Evolutionary conservation across 805 yeast species (phyloP).

Genomic region (Metschnikowia peoriensis): DNA sequence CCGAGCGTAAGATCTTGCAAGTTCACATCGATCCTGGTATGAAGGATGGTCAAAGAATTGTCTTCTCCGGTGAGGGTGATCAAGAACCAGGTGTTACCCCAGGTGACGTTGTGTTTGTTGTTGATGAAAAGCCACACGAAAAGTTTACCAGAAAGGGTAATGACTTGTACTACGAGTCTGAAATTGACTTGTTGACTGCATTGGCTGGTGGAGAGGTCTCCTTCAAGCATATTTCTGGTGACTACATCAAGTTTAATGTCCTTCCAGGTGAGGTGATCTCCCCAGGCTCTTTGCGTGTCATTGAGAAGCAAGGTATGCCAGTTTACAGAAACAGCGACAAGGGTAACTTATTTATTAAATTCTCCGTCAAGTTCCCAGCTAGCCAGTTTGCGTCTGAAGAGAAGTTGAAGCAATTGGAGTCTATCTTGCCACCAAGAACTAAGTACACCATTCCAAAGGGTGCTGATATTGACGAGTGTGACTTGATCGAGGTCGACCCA

Average conservation of each 20-base stretch:
- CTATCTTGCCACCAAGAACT: slow-evolving; percentile 75
- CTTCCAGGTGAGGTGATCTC: slow-evolving; percentile 91
- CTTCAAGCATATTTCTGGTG: slow-evolving; percentile 88
- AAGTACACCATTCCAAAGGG: slow-evolving; percentile 60
- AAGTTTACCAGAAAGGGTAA: slow-evolving; percentile 84
- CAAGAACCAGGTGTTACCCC: slow-evolving; percentile 93
- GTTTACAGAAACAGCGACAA: slow-evolving; percentile 79
- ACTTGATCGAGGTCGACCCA: slow-evolving; percentile 66
- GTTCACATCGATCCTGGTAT: slow-evolving; percentile 97
- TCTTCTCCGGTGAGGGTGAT: slow-evolving; percentile 95
- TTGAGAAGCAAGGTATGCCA: slow-evolving; percentile 98
- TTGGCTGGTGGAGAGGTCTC: slow-evolving; percentile 93
- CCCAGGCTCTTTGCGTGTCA: slow-evolving; percentile 77
- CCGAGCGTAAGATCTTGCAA: slow-evolving; percentile 89
- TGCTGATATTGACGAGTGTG: slow-evolving; percentile 79
- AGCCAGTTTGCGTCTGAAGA: slow-evolving; percentile 72
- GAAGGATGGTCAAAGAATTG: slow-evolving; percentile 89
- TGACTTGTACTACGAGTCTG: slow-evolving; percentile 80
- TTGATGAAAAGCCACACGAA: slow-evolving; percentile 86
- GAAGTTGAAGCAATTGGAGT: slow-evolving; percentile 68
- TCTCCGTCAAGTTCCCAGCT: slow-evolving; percentile 85
- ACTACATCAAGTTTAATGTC: slow-evolving; percentile 77
- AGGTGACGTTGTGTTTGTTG: slow-evolving; percentile 92
- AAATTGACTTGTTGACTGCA: slow-evolving; percentile 89
- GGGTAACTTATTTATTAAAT: slow-evolving; percentile 86